Evolutionary conservation across 129 eudicot species (phyloP).

Genomic region (Kitagawia praeruptora): DNA sequence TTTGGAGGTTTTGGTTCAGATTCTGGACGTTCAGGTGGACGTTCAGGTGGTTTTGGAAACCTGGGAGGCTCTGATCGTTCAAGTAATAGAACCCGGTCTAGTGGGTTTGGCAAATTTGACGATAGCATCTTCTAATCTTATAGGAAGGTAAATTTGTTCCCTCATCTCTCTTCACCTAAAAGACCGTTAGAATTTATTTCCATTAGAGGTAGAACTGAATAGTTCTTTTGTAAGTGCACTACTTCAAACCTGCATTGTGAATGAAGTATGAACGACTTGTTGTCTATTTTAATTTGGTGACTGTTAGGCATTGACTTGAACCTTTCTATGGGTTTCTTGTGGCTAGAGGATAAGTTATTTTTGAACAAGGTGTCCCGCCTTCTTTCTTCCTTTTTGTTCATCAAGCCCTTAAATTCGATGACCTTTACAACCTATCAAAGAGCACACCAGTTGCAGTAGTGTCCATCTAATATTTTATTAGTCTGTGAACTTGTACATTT

Average conservation of each 20-base stretch:
- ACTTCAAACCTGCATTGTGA: not conserved
- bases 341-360: not conserved
- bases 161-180: not conserved
- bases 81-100: constrained; percentile 9
- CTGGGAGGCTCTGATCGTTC: constrained; percentile 29
- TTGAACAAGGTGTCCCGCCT: not conserved
- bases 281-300: not conserved
- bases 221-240: not conserved
- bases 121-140: not conserved
- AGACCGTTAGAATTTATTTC: not conserved
- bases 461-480: not conserved
- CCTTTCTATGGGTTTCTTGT: not conserved
- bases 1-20: constrained; percentile 9
- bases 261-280: not conserved
- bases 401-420: constrained; percentile 27
- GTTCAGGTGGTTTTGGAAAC: constrained; percentile 12
- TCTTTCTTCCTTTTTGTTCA: constrained; percentile 49
- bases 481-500: not conserved
- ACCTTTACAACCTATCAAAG: constrained; percentile 66
- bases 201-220: not conserved
- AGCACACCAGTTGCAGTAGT: not conserved
- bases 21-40: constrained; percentile 20
- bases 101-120: constrained; percentile 15
- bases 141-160: not conserved
- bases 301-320: not conserved